Evolutionary conservation across 495 filamentous ascomycete species (phyloP).

Genomic region (Penicillium taxi): DNA sequence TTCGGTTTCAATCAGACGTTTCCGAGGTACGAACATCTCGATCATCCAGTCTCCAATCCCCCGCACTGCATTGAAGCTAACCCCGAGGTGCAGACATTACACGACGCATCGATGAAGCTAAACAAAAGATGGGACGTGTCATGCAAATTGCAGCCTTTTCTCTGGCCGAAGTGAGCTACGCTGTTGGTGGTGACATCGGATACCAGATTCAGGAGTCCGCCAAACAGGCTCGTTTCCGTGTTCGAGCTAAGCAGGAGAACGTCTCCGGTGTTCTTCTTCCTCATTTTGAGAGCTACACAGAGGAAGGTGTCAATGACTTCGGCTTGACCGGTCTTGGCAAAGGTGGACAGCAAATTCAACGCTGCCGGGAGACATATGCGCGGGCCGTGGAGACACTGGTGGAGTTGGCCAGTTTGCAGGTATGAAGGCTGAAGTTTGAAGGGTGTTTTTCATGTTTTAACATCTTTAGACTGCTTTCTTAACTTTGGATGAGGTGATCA

Average conservation of each 20-base stretch:
- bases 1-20: constrained; percentile 50
- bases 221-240: constrained; percentile 81
- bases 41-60: constrained; percentile 9
- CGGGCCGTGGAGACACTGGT: constrained; percentile 94
- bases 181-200: constrained; percentile 88
- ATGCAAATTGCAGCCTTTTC: constrained; percentile 99
- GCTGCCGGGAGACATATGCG: constrained; percentile 94
- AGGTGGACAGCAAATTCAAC: constrained; percentile 93
- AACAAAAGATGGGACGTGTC: constrained; percentile 98
- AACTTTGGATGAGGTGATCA: constrained; percentile 97
- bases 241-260: constrained; percentile 95
- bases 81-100: constrained; percentile 67
- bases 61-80: constrained; percentile 24
- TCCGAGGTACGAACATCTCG: constrained; percentile 59
- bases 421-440: constrained; percentile 19
- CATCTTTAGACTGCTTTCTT: constrained; percentile 78
- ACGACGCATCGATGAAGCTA: constrained; percentile 93
- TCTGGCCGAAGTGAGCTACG: constrained; percentile 94
- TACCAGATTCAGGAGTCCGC: constrained; percentile 97
- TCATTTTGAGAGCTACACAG: constrained; percentile 75
- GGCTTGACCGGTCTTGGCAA: constrained; percentile 92
- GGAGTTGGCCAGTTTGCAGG: constrained; percentile 88
- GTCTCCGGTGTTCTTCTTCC: constrained; percentile 93
- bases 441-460: constrained; percentile 1
- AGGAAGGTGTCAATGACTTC: constrained; percentile 90